phyloP scores from a whole-genome alignment of 805 yeast species.

The Jamesozyma lodderae region DNA sequence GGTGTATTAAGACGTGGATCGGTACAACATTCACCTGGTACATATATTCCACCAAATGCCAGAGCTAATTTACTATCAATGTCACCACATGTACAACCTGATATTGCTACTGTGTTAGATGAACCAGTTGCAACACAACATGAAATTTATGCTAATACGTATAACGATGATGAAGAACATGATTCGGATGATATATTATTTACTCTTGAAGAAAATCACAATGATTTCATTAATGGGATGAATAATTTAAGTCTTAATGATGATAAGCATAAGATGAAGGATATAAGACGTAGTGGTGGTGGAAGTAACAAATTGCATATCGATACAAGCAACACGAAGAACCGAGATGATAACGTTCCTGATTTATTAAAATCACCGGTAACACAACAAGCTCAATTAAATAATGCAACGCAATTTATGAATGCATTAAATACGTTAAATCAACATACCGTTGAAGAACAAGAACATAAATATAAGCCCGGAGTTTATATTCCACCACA shows the following conservation, averaged over 20 bases:
- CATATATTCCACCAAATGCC: constrained; percentile 65
- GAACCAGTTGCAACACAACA: constrained; percentile 19
- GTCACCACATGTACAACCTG: constrained; percentile 17
- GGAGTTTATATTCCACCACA: constrained; percentile 45
- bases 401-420: not conserved
- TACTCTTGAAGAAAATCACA: constrained; percentile 30
- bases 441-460: not conserved
- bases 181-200: constrained; percentile 29
- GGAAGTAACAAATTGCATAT: not conserved
- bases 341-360: constrained; percentile 18
- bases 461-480: constrained; percentile 13
- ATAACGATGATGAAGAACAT: constrained; percentile 12
- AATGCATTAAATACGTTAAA: not conserved
- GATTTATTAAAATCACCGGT: constrained; percentile 28
- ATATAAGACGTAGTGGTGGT: not conserved
- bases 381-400: not conserved
- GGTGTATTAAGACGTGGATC: constrained; percentile 8
- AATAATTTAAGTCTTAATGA: constrained; percentile 16
- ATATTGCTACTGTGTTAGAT: constrained; percentile 20
- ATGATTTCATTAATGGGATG: constrained; percentile 23
- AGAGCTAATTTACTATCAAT: constrained; percentile 26
- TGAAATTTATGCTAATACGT: constrained; percentile 2
- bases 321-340: not conserved
- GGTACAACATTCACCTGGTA: constrained; percentile 35
- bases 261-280: no score